Evolutionary conservation across 1,284 basidiomycete species (phyloP), one percentile per base, ranked within the genome.

Genomic region (Puccinia novopanici): DNA sequence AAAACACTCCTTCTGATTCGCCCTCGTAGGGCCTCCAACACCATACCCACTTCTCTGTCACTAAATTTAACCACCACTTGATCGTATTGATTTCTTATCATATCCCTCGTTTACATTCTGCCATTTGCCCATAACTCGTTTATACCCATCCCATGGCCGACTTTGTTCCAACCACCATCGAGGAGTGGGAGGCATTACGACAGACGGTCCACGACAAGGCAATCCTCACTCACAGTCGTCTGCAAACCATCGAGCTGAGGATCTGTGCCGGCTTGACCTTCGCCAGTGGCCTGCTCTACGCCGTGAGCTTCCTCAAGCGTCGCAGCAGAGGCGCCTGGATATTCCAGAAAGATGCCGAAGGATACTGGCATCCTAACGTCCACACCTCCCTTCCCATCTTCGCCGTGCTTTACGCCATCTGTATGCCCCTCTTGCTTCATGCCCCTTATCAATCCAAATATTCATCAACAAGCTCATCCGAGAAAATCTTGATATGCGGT

Each of bases 291-390:
- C 3, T 57, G 22, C 45, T 73, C 8, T 73, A 73, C 30, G 54
- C 54, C n/a, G 37, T 73, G 22, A 55, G 52, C 30, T 57, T 73
- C 30, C 57, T 54, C 27, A 73, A 73, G 50, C 50, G 52, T 37
- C 37, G 52, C 3, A 55, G 37, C 54, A 55, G 37, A 54, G 71
- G 71, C 2, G 19, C 34, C 1, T 73, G 71, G 71, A 37, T 73
- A 30, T 40, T 73, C 37, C 27, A 55, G 42, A 73, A 55, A n/a
- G 71, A 73, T 24, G 27, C 13, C 22, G 24, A 73, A 40, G 71
- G 71, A 50, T 73, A 73, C 37, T 73, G 71, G 48, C 71, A 73
- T 73, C 71, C 71, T 15, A 73, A 73, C 40, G 52, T 73, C 1
- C 71, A 73, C 17, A 54, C 54, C 34, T 30, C 71, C 24, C 50